Evolutionary conservation across 2,329 filamentous ascomycete genomes (phyloP).

Genomic region (Colletotrichum endophyticum): DNA sequence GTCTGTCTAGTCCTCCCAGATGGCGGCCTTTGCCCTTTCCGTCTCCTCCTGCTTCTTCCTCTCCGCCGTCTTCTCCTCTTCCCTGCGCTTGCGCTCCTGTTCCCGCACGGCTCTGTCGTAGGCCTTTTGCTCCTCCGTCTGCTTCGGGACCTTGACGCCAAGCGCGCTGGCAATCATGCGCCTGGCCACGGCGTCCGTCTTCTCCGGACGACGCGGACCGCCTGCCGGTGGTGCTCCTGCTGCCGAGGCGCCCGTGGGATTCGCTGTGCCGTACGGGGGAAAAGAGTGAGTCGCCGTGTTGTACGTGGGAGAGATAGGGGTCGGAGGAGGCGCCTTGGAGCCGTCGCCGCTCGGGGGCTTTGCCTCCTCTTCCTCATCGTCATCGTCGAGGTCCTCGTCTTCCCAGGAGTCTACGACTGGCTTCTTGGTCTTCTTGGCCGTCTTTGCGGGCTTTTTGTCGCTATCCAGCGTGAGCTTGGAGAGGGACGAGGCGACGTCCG

Average conservation of each 20-base stretch:
- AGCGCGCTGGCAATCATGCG: constrained; percentile 89
- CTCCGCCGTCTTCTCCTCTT: constrained; percentile 73
- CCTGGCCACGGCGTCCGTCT: constrained; percentile 89
- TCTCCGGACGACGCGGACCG: constrained; percentile 69
- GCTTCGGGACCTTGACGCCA: constrained; percentile 79
- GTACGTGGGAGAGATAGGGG: constrained; percentile 64
- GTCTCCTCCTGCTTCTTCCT: constrained; percentile 65
- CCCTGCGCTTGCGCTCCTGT: constrained; percentile 79
- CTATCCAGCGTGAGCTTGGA: constrained; percentile 35
- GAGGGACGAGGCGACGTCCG: constrained; percentile 32
- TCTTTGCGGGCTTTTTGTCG: constrained; percentile 21
- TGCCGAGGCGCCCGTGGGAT: constrained; percentile 1
- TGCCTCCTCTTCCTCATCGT: constrained; percentile 29
- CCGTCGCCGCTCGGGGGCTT: constrained; percentile 23
- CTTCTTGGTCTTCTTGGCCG: constrained; percentile 32
- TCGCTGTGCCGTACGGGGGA: constrained; percentile 25
- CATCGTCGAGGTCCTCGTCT: constrained; percentile 52
- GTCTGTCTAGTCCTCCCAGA: constrained; percentile 76
- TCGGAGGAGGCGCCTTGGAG: constrained; percentile 67
- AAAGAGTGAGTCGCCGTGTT: constrained; percentile 22
- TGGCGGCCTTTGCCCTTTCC: constrained; percentile 78
- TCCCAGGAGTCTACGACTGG: constrained; percentile 51
- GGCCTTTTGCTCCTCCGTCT: constrained; percentile 86
- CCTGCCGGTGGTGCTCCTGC: constrained; percentile 23
- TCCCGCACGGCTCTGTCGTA: constrained; percentile 85